Evolutionary conservation across 208 protist genomes (phyloP), one percentile per base, ranked within the genome.

Genomic region (Trypanosoma platydactyli): DNA sequence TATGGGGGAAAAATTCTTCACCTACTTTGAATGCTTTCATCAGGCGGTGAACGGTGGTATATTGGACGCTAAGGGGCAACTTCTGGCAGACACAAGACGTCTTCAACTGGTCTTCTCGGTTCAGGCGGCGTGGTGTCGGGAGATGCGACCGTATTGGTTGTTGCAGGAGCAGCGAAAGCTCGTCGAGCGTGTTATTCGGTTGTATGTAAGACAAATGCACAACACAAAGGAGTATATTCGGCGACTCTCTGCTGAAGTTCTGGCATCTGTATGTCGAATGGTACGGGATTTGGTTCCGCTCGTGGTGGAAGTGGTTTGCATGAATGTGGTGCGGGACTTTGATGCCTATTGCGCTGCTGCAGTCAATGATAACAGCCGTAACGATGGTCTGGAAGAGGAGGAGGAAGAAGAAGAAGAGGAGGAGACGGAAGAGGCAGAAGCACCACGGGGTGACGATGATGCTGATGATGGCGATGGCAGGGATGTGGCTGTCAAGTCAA

Each of bases 1-100:
- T 64, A 73, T 84, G 65, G 57, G 79, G 27, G 78, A 79, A 42
- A 80, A 84, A 35, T 94, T 94, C 61, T 63, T 96, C 70, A 38
- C 52, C 3, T 96, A 92, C 71, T 94, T 88, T 69, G 84, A 93
- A 50, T 78, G 85, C 49, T 96, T 96, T 61, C 88, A 96, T 60
- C 66, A 85, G 65, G 80, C 84, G n/a, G 54, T 94, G 5, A 77
- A 91, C 45, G 77, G 83, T 2, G 88, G 88, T n/a, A 68, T 96
- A 27, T 91, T 83, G 61, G 84, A 94, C 74, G 73, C 56, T 12
- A 65, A 71, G 18, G 87, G 87, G 6, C 64, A 80, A 42, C 57
- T 96, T 16, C 71, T 94, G n/a, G 77, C 77, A 1, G 81, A 91
- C 72, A 81, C 80, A 11, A 46, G 71, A 30, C 86, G 88, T 1